Evolutionary conservation across 2,329 filamentous ascomycete genomes (phyloP), one percentile per base, ranked within the genome.

Genomic region (Orbilia javanica): DNA sequence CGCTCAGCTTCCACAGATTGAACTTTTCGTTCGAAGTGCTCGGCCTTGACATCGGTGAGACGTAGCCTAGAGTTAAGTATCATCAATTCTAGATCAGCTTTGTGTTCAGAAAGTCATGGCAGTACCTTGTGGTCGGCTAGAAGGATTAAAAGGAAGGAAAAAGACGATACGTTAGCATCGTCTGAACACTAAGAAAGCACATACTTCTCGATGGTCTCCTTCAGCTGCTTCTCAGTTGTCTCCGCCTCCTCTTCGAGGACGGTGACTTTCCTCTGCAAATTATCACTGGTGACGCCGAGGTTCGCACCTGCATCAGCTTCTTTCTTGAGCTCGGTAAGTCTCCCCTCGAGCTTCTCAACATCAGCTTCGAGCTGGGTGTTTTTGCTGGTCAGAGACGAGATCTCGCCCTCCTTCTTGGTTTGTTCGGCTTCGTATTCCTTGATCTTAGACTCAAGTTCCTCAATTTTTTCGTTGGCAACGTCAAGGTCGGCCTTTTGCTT

Each of bases 21-120:
- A 82, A 98, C 96, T 89, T 98, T 98, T 87, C 96, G 96, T 88
- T 99, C 96, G 86, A 95, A 98, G 88, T 99, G 95, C 83, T 95
- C 96, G 83, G 95, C 94, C 89, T 98, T 98, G 87, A 98, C 94
- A 85, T 99, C 96, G 87, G 96, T 97, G 88, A 97, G 94, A 85
- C 96, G 94, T 84, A 98, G 93, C 88, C 96, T 99, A 82, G 81
- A 73, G 62, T 77, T 77, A 71, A 77, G 73, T 65, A 66, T 71
- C 36, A 77, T 71, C 73, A 77, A 77, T 77, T 60, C 60, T 42
- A 72, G 52, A 79, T 70, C 65, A 81, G 57, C n/a, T 36, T 18
- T 53, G 18, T 25, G 13, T 62, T 57, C 42, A 29, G 39, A 57
- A 63, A 27, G 44, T 15, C 42, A 13, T 42, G 22, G 34, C 22